Conservation (phyloP, 805 yeast genomes). For the Wickerhamomyces chambardii region DNA sequence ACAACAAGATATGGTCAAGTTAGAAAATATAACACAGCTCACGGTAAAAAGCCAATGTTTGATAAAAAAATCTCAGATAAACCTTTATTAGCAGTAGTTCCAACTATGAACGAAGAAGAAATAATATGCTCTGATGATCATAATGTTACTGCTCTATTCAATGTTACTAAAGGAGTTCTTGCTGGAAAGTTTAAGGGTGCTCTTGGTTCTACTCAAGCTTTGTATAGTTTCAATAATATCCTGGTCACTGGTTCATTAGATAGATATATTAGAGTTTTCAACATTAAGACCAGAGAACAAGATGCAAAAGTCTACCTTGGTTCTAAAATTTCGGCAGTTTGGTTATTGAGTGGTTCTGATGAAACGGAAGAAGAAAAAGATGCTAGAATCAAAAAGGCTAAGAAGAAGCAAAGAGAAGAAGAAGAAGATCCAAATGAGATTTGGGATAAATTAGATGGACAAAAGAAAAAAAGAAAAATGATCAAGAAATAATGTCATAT, state of each 20-base stretch:
- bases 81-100: constrained; percentile 33
- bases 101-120: constrained; percentile 21
- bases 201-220: constrained; percentile 52
- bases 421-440: constrained; percentile 24
- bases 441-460: constrained; percentile 24
- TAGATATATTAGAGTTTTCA: constrained; percentile 74
- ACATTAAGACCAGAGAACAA: constrained; percentile 46
- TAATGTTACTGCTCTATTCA: constrained; percentile 49
- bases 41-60: constrained; percentile 61
- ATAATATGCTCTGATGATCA: constrained; percentile 70
- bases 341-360: constrained; percentile 39
- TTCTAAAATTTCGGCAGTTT: constrained; percentile 50
- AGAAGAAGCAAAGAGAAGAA: constrained; percentile 24
- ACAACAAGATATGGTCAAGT: constrained; percentile 71
- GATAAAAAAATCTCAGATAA: constrained; percentile 45
- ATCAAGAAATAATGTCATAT: no score
- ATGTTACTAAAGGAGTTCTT: constrained; percentile 39
- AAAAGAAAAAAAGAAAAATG: constrained; percentile 5
- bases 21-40: constrained; percentile 60
- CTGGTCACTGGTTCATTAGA: constrained; percentile 82
- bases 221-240: constrained; percentile 25
- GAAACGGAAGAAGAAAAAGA: constrained; percentile 15
- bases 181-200: constrained; percentile 72
- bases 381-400: constrained; percentile 24
- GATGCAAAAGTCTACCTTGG: constrained; percentile 69